A percentile compares a stretch with the other conserved stretches of the same genome.
These are phyloP conservation scores for Huntiella bhutanensis DNA, from an alignment of 2,329 filamentous ascomycete species.

Conservation along the genomic window DNA sequence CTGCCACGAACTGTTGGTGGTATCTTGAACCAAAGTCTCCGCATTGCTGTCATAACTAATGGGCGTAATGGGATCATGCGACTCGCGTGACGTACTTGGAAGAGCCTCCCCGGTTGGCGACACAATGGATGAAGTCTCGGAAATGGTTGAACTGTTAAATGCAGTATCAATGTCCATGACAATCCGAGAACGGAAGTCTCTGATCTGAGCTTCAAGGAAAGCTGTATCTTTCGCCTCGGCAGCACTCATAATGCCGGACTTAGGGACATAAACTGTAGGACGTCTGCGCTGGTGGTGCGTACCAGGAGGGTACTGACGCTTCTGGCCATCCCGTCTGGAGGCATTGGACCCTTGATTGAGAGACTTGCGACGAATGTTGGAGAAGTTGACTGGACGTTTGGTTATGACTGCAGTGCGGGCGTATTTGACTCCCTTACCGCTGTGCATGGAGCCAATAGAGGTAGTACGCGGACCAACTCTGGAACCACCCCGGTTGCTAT, in stretches of 20 bases:
- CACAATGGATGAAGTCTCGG: slow-evolving; percentile 14
- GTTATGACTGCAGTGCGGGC: slow-evolving; percentile 20
- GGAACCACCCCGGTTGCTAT: background rate
- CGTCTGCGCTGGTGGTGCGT: background rate
- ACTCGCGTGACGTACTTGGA: slow-evolving; percentile 8
- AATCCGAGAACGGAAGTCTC: slow-evolving; percentile 62
- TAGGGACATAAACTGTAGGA: slow-evolving; percentile 1
- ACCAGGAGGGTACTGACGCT: too few relatives aligned
- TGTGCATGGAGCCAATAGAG: slow-evolving; percentile 32
- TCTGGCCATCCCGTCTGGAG: too few relatives aligned
- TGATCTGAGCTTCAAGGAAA: slow-evolving; percentile 51
- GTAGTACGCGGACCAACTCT: slow-evolving; percentile 4
- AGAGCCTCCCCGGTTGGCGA: slow-evolving; percentile 1
- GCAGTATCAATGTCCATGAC: slow-evolving; percentile 84
- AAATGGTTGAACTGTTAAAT: slow-evolving; percentile 49
- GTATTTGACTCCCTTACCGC: slow-evolving; percentile 16
- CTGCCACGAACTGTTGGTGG: slow-evolving; percentile 21
- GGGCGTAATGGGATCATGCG: slow-evolving; percentile 5
- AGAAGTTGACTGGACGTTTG: slow-evolving; percentile 37
- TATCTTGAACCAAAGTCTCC: slow-evolving; percentile 15
- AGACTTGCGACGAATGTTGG: slow-evolving; percentile 21
- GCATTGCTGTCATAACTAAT: slow-evolving; percentile 16
- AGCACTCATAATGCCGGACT: background rate
- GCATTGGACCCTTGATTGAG: background rate
- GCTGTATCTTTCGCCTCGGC: slow-evolving; percentile 8